These are phyloP conservation scores for Spinellus fusiger DNA, from an alignment of 192 early-diverging fungal genomes.

Conservation along the genomic window DNA sequence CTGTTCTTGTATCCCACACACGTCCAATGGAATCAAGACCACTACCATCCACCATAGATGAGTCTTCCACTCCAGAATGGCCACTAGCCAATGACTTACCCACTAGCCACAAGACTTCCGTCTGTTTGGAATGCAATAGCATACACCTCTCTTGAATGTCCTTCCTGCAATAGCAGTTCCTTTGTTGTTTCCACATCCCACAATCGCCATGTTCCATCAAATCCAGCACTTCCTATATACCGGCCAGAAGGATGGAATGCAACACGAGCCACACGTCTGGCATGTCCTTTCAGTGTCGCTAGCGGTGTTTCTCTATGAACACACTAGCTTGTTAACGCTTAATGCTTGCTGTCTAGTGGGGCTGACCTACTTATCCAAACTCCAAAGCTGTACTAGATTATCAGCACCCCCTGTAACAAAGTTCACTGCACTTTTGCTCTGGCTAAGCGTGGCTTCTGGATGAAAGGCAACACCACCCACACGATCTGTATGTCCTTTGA, in stretches of 20 bases:
- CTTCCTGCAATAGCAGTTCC: conserved; percentile 87
- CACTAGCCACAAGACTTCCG: conserved; percentile 84
- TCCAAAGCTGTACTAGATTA: conserved; percentile 75
- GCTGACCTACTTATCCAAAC: conserved; percentile 57
- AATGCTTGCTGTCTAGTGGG: conserved; percentile 40
- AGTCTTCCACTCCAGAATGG: conserved; percentile 2
- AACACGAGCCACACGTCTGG: conserved; percentile 75
- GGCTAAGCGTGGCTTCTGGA: conserved; percentile 63
- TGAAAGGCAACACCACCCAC: conserved; percentile 89
- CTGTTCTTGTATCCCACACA: conserved; percentile 94
- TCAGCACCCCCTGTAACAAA: conserved; percentile 85
- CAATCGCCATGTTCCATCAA: conserved; percentile 92
- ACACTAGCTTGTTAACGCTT: not conserved
- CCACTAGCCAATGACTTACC: conserved; percentile 36
- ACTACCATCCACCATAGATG: conserved; percentile 27
- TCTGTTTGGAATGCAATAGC: conserved; percentile 88
- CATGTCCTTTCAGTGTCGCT: conserved; percentile 74
- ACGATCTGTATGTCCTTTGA: conserved; percentile 76
- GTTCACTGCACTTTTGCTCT: conserved; percentile 55
- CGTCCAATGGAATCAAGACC: conserved; percentile 91
- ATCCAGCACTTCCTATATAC: conserved; percentile 67
- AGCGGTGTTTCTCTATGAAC: conserved; percentile 57
- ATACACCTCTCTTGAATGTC: conserved; percentile 93
- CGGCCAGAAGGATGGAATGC: conserved; percentile 86
- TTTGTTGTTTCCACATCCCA: conserved; percentile 80